phyloP scores from a whole-genome alignment of 208 protist genomes.

The Trypanosoma theileri region DNA sequence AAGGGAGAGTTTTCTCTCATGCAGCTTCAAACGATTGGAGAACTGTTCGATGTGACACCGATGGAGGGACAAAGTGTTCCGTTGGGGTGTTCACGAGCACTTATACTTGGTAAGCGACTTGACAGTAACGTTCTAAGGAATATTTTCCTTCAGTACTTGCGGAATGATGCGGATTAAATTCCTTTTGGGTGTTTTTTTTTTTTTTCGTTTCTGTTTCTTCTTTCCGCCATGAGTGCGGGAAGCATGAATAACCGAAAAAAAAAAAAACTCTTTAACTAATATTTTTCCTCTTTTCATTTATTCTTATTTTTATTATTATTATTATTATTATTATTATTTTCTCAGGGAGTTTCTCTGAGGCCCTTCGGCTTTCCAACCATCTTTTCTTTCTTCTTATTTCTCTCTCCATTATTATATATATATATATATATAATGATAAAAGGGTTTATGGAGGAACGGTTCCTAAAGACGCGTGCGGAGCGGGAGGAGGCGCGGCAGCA shows the following conservation, averaged over 20 bases:
- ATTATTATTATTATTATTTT: too few relatives aligned
- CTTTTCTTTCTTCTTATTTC: constrained; percentile 23
- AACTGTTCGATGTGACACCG: constrained; percentile 75
- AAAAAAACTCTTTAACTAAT: too few relatives aligned
- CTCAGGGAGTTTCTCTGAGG: too few relatives aligned
- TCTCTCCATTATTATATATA: constrained; percentile 18
- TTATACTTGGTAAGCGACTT: constrained; percentile 72
- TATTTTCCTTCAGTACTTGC: constrained; percentile 70
- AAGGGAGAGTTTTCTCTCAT: constrained; percentile 45
- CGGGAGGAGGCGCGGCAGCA: constrained; percentile 54
- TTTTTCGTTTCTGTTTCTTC: background rate
- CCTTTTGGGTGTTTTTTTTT: background rate
- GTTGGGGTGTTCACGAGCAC: constrained; percentile 59
- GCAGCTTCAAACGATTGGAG: constrained; percentile 85
- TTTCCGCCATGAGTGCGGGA: background rate
- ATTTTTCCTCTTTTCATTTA: too few relatives aligned
- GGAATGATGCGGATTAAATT: constrained; percentile 1
- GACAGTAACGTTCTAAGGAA: constrained; percentile 53
- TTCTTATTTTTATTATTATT: too few relatives aligned
- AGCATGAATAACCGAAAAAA: too few relatives aligned
- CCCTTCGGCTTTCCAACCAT: too few relatives aligned
- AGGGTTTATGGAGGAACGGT: constrained; percentile 57
- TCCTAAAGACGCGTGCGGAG: constrained; percentile 70
- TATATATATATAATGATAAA: constrained; percentile 1
- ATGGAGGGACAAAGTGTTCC: constrained; percentile 81